These are phyloP conservation scores for Komagataella kurtzmanii DNA, from an alignment of 805 yeast genomes.

Conservation along the genomic window DNA sequence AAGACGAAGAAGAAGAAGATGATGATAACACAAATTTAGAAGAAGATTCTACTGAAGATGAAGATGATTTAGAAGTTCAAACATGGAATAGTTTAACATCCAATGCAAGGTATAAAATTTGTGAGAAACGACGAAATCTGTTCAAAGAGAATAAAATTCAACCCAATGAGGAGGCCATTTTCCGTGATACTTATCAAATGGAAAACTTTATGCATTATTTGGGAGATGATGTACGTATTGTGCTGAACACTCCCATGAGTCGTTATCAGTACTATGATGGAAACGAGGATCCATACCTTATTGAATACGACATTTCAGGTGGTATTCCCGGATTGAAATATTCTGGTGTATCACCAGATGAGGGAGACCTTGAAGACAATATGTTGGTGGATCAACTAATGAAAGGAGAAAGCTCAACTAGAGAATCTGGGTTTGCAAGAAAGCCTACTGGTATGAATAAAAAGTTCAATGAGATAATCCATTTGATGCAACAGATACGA, in stretches of 20 bases:
- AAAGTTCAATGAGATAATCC: slow-evolving; percentile 50
- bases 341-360: slow-evolving; percentile 35
- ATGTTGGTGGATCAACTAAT: slow-evolving; percentile 24
- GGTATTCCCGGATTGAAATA: slow-evolving; percentile 59
- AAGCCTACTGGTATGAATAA: slow-evolving; percentile 41
- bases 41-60: slow-evolving; percentile 28
- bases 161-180: slow-evolving; percentile 52
- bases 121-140: slow-evolving; percentile 51
- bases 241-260: slow-evolving; percentile 11
- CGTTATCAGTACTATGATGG: slow-evolving; percentile 25
- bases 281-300: slow-evolving; percentile 47
- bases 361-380: slow-evolving; percentile 30
- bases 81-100: slow-evolving; percentile 82
- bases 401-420: slow-evolving; percentile 17
- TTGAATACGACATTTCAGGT: slow-evolving; percentile 78
- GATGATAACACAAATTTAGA: slow-evolving; percentile 27
- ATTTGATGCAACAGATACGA: slow-evolving; percentile 77
- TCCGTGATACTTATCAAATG: slow-evolving; percentile 60
- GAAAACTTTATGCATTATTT: slow-evolving; percentile 36
- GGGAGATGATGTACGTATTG: slow-evolving; percentile 20
- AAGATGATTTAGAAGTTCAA: slow-evolving; percentile 64
- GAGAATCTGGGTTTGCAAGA: slow-evolving; percentile 23
- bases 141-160: slow-evolving; percentile 51
- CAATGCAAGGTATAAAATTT: slow-evolving; percentile 61
- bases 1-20: slow-evolving; percentile 29